Evolutionary conservation across 176 grass and related monocot genomes (phyloP), one percentile per base, ranked within the genome.

Genomic region (Microstegium vimineum): DNA sequence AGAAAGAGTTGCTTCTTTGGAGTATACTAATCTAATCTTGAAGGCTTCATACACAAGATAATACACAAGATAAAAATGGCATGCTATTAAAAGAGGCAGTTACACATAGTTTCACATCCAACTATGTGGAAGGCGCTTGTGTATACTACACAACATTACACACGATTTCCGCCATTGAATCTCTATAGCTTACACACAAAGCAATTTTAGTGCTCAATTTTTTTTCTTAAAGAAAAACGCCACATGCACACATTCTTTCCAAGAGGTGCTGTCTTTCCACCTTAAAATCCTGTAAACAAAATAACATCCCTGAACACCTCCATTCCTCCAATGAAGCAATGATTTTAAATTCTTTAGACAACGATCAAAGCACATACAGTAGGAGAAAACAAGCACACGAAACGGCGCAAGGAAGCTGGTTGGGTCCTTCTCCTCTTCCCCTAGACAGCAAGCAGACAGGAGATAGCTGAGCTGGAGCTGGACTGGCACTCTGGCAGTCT

Each of bases 371-470:
- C 43, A 60, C 8, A 36, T 60, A 62, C 4, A 33, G 33, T 33
- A 38, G n/a, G 11, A 60, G 75, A 65, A 51, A 43, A 47, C 42
- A 78, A 56, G 60, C 42, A 78, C 41, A 65, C 62, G 80, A 84
- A 65, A 81, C 75, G 23, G 22, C 35, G 14, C 47, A 12, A 78
- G 83, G 85, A 87, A 91, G 82, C 69, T 81, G 56, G 45, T 31
- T 86, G 81, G 78, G 57, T 83, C 62, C 84, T 86, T 94, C 78
- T 94, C 78, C 7, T 62, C 23, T 62, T 37, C 74, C 2, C 30
- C 16, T 33, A 37, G 84, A 72, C 90, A 92, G 66, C 84, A 17
- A 92, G 66, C 84, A 17, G 86, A 82, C 93, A 94, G 12, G 22
- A 57, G 52, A 57, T 23, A 60, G 56, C 56, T 60, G 56, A 60